A percentile compares a stretch with the other conserved stretches of the same genome.
phyloP scores from a whole-genome alignment of 495 filamentous ascomycete genomes.

The Ascobolus immersus region DNA sequence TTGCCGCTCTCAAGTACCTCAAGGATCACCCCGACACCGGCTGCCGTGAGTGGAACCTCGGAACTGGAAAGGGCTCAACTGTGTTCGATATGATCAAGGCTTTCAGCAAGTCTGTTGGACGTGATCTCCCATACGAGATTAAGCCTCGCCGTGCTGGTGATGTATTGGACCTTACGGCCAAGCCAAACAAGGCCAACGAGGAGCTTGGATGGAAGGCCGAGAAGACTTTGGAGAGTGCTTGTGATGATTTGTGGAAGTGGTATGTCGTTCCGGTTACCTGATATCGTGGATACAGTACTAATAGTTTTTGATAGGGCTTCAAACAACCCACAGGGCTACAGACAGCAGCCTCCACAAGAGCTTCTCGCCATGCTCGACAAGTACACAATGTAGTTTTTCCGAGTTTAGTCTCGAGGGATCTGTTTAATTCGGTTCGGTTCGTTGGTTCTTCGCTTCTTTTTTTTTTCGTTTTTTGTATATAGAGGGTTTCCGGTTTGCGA shows the following conservation, averaged over 20 bases:
- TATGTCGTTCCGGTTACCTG: not conserved
- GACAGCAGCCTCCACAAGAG: constrained; percentile 65
- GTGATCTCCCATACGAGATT: constrained; percentile 65
- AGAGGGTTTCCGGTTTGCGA: too few relatives aligned
- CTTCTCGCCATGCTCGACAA: too few relatives aligned
- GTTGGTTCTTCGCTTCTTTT: too few relatives aligned
- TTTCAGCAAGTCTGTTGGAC: constrained; percentile 66
- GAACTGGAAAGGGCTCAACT: constrained; percentile 82
- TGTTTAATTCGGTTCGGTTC: too few relatives aligned
- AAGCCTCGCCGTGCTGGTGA: constrained; percentile 63
- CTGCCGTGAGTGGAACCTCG: constrained; percentile 88
- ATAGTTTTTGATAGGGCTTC: constrained; percentile 21
- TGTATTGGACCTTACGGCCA: constrained; percentile 80
- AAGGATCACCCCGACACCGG: constrained; percentile 58
- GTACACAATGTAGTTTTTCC: too few relatives aligned
- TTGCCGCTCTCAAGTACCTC: constrained; percentile 79
- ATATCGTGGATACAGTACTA: not conserved
- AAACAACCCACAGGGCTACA: constrained; percentile 89
- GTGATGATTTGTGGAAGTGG: constrained; percentile 88
- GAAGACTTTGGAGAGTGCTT: constrained; percentile 72
- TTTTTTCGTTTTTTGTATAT: too few relatives aligned
- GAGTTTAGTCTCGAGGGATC: too few relatives aligned
- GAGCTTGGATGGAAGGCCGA: constrained; percentile 87
- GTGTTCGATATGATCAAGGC: constrained; percentile 95
- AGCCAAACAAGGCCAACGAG: constrained; percentile 59